Percentiles rank a stretch among this genome's conserved stretches.
Conservation (phyloP, 768 basidiomycete species). For the Rhodotorula kratochvilovae region DNA sequence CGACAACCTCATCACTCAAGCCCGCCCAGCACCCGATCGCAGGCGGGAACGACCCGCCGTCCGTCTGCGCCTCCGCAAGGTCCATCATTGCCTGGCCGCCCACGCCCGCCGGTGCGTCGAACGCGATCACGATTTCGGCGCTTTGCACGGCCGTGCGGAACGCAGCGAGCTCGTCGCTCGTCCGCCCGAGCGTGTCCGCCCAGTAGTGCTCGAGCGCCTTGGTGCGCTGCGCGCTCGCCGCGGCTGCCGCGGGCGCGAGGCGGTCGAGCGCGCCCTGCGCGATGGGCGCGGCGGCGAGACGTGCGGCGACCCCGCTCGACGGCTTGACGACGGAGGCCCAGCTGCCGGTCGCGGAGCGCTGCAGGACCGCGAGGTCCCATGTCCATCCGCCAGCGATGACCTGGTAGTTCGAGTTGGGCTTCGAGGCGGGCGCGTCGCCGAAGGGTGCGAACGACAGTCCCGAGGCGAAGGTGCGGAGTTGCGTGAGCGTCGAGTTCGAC, state of each 20-base stretch:
- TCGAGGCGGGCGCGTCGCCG: constrained; percentile 8
- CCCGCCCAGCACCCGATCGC: constrained; percentile 1
- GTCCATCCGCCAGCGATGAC: constrained; percentile 16
- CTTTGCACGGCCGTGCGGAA: constrained; percentile 1
- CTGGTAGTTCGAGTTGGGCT: constrained; percentile 22
- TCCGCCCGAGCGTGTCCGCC: constrained; percentile 10
- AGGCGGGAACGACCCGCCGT: neutral
- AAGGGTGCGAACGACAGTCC: neutral
- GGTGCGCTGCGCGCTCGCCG: constrained; percentile 3
- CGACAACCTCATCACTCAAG: neutral
- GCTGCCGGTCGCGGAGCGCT: neutral
- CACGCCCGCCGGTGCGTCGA: neutral
- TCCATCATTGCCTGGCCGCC: neutral
- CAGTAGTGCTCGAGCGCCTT: constrained; percentile 20
- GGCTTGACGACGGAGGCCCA: constrained; percentile 8
- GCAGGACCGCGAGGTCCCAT: constrained; percentile 15
- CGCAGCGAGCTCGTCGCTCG: neutral
- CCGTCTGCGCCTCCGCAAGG: neutral
- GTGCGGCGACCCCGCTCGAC: neutral
- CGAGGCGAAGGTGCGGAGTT: constrained; percentile 13
- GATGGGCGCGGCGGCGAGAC: too few species aligned
- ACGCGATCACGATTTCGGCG: constrained; percentile 12
- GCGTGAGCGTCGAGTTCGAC: constrained; percentile 7
- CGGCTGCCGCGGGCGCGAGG: neutral
- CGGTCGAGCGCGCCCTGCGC: neutral